These are phyloP conservation scores for Rhytidiadelphus loreus DNA, from an alignment of 225 moss, liverwort and hornwort species.

Conservation along the genomic window DNA sequence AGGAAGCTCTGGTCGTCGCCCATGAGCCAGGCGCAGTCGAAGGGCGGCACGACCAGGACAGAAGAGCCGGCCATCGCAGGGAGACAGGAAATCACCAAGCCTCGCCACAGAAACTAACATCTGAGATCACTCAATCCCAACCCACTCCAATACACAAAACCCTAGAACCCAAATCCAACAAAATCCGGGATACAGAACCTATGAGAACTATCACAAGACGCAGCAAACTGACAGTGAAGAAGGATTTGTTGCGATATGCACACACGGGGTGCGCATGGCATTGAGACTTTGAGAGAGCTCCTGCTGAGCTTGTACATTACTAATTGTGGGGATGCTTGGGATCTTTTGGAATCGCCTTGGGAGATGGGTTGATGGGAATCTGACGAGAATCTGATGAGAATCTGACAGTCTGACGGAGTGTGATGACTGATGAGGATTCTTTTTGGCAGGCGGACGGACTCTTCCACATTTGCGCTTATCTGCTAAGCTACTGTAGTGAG, in stretches of 20 bases:
- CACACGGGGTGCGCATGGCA: background rate
- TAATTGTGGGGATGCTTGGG: background rate
- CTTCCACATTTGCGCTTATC: background rate
- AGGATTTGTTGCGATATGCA: background rate
- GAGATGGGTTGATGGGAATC: too few species aligned
- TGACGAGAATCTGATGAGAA: background rate
- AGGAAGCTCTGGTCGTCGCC: conserved; percentile 73
- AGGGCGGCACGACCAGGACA: conserved; percentile 89
- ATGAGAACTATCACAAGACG: background rate
- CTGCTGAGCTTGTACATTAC: too few species aligned
- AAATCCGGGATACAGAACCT: background rate
- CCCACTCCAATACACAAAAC: background rate
- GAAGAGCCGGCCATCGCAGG: conserved; percentile 26
- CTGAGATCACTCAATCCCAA: background rate
- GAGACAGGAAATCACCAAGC: background rate
- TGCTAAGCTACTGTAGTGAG: background rate
- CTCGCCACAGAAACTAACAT: background rate
- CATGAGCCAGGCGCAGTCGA: conserved; percentile 94
- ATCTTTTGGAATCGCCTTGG: background rate
- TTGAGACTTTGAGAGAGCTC: too few species aligned
- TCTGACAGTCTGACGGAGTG: background rate
- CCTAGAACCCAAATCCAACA: background rate
- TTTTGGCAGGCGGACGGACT: background rate
- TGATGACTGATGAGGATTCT: background rate
- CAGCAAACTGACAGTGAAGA: too few species aligned